Percentiles rank a stretch among this genome's conserved stretches.
phyloP scores from a whole-genome alignment of 2,329 filamentous ascomycete species.

The Pleomassaria siparia region DNA sequence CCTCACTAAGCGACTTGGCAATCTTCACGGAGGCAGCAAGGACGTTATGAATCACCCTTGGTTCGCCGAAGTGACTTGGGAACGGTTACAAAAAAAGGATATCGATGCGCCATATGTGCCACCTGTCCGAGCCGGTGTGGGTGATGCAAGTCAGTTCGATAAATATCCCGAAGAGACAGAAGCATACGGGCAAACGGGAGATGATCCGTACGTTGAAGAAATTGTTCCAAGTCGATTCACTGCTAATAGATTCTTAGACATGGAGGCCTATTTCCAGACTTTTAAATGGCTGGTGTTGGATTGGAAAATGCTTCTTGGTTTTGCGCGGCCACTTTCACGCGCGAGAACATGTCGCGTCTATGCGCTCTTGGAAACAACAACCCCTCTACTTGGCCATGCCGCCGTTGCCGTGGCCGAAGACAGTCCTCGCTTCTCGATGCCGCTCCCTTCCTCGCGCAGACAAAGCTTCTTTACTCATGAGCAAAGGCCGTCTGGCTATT shows the following conservation, averaged over 20 bases:
- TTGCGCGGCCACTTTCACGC: not conserved
- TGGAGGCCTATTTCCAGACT: conserved; percentile 25
- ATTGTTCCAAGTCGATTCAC: not conserved
- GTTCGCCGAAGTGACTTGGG: conserved; percentile 98
- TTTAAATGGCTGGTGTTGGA: conserved; percentile 1
- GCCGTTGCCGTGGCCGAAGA: not conserved
- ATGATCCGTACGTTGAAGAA: conserved; percentile 83
- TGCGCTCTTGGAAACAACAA: not conserved
- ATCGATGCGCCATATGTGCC: conserved; percentile 98
- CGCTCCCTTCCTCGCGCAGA: not conserved
- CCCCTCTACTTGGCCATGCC: not conserved
- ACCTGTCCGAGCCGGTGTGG: conserved; percentile 88
- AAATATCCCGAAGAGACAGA: conserved; percentile 97
- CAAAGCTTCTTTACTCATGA: not conserved
- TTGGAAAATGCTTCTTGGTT: not conserved
- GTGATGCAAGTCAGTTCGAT: conserved; percentile 96
- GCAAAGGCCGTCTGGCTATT: not conserved
- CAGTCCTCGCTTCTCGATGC: not conserved
- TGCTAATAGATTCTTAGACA: conserved; percentile 14
- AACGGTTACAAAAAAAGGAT: conserved; percentile 88
- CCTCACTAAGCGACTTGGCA: conserved; percentile 91
- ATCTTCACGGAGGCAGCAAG: conserved; percentile 83
- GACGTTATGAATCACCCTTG: conserved; percentile 95
- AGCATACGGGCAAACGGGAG: conserved; percentile 75
- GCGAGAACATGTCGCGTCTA: not conserved